Percentiles rank a stretch among this genome's conserved stretches.
Evolutionary conservation across 2,329 filamentous ascomycete genomes (phyloP).

Genomic region (Pyrenochaeta sp.): DNA sequence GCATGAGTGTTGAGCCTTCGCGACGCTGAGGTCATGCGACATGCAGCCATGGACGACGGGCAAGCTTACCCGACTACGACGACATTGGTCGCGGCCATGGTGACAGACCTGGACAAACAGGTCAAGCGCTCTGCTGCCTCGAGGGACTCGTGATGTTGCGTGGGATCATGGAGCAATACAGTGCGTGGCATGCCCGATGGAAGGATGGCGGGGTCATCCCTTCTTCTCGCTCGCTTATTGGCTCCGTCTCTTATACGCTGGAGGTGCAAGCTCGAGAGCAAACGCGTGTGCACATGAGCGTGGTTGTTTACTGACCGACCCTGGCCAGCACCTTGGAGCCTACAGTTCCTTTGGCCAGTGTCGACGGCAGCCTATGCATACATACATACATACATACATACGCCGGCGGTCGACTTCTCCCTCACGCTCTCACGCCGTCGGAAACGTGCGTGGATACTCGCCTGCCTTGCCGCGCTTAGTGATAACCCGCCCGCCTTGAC

Average conservation of each 20-base stretch:
- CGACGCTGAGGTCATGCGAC: background rate
- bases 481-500: background rate
- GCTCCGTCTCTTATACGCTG: constrained; percentile 20
- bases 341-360: background rate
- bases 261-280: constrained; percentile 22
- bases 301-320: constrained; percentile 3
- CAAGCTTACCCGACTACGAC: constrained; percentile 58
- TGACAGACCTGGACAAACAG: background rate
- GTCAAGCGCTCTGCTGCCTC: constrained; percentile 11
- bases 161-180: constrained; percentile 1
- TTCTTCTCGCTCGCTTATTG: constrained; percentile 25
- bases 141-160: constrained; percentile 13
- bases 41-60: too few relatives aligned
- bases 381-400: background rate
- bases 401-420: background rate
- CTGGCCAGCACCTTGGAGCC: background rate
- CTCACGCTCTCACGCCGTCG: background rate
- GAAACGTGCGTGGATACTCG: background rate
- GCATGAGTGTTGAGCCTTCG: constrained; percentile 4
- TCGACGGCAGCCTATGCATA: background rate
- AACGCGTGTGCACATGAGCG: constrained; percentile 32
- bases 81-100: constrained; percentile 44
- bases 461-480: background rate
- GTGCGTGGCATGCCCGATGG: constrained; percentile 4
- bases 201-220: constrained; percentile 19